Conservation (phyloP, 345 rosid genomes). For the Raphanus sativus region DNA sequence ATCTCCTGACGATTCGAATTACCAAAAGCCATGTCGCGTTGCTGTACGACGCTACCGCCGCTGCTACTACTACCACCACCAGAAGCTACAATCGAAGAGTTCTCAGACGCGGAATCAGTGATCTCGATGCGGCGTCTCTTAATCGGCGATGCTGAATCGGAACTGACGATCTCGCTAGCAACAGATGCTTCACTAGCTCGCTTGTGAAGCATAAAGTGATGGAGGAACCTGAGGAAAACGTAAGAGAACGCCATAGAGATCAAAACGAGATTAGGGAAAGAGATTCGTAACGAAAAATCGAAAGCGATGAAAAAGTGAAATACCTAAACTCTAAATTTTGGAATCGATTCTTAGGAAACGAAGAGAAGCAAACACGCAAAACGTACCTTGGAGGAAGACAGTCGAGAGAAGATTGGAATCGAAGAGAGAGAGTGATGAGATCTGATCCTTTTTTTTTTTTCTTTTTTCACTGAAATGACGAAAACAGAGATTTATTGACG, state of each 20-base stretch:
- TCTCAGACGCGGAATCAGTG: conserved; percentile 35
- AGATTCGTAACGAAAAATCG: not conserved
- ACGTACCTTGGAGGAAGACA: conserved; percentile 63
- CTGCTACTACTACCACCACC: conserved; percentile 32
- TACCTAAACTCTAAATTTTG: conserved; percentile 38
- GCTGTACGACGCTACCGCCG: conserved; percentile 21
- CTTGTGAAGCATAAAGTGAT: conserved; percentile 98
- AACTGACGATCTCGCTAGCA: conserved; percentile 33
- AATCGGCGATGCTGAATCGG: conserved; percentile 40
- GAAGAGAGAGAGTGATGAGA: conserved; percentile 28
- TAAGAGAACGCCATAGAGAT: conserved; percentile 43
- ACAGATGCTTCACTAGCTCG: conserved; percentile 65
- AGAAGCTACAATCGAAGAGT: conserved; percentile 21
- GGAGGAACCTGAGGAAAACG: conserved; percentile 46
- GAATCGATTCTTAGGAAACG: conserved; percentile 36
- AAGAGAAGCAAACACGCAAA: conserved; percentile 30
- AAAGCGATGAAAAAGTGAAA: conserved; percentile 21
- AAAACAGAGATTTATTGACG: not conserved
- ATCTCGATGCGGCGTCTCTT: conserved; percentile 63
- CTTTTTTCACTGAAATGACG: not conserved
- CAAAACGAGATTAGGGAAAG: not conserved
- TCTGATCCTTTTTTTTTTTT: conserved; percentile 9
- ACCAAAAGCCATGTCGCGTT: conserved; percentile 67
- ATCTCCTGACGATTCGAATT: conserved; percentile 65
- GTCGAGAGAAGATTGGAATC: conserved; percentile 51